These are phyloP conservation scores for Tuber umbilicatum DNA, from an alignment of 495 filamentous ascomycete genomes.

Conservation along the genomic window DNA sequence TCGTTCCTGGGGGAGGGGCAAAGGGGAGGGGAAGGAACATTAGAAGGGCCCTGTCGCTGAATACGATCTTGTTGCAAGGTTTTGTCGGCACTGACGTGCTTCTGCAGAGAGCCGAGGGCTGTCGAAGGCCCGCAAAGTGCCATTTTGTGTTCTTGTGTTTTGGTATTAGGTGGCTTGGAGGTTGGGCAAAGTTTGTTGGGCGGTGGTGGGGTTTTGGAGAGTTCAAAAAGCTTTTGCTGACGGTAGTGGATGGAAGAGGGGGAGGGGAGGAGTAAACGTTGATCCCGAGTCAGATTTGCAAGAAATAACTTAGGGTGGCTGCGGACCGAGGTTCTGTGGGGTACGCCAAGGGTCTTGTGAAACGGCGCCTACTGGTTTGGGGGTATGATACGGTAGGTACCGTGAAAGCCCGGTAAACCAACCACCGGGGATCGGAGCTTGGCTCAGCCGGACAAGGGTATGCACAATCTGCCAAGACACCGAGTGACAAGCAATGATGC, in stretches of 20 bases:
- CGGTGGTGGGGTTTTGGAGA: background rate
- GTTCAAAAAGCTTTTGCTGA: background rate
- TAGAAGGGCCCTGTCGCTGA: slow-evolving; percentile 49
- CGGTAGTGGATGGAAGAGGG: background rate
- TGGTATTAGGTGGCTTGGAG: background rate
- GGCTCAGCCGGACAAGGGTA: no score
- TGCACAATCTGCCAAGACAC: no score
- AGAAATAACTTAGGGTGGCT: background rate
- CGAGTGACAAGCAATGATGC: no score
- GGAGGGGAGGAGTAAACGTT: background rate
- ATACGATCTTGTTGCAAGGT: slow-evolving; percentile 81
- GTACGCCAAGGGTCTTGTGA: background rate
- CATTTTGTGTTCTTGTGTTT: background rate
- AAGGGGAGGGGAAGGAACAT: slow-evolving; percentile 48
- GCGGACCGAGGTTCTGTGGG: background rate
- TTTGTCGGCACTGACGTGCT: slow-evolving; percentile 69
- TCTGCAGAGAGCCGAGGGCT: slow-evolving; percentile 74
- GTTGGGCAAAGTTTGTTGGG: background rate
- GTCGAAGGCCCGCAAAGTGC: slow-evolving; percentile 73
- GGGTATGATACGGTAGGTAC: no score
- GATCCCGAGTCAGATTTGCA: background rate
- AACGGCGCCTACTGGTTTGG: background rate
- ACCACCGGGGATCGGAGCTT: no score
- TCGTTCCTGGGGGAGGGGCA: background rate
- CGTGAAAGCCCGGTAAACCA: no score